Evolutionary conservation across 192 early-diverging fungal genomes (phyloP).

Genomic region (Linnemannia zychae): DNA sequence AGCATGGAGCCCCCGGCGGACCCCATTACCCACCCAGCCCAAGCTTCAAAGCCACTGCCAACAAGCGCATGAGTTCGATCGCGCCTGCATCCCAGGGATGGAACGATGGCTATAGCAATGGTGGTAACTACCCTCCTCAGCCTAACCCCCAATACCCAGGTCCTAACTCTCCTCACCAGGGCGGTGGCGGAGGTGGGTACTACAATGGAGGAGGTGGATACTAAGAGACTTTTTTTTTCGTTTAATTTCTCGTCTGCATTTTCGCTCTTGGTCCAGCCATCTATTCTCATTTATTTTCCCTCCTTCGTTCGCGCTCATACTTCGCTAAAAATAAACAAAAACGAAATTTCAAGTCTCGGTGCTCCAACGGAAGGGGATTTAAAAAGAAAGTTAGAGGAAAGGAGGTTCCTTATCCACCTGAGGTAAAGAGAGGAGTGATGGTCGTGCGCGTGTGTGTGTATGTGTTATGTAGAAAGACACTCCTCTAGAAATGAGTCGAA

Average conservation of each 20-base stretch:
- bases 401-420: no score
- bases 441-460: no score
- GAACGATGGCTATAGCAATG: slow-evolving; percentile 11
- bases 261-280: neutral
- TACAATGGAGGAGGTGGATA: slow-evolving; percentile 16
- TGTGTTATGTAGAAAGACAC: no score
- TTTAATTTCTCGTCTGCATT: neutral
- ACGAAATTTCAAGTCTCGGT: neutral
- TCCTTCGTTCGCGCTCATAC: neutral
- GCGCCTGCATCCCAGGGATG: slow-evolving; percentile 18
- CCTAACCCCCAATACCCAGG: slow-evolving; percentile 30
- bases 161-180: slow-evolving; percentile 22
- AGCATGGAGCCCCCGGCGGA: slow-evolving; percentile 33
- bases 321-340: neutral
- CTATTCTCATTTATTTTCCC: neutral
- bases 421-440: no score
- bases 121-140: slow-evolving; percentile 22
- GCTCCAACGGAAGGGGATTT: neutral
- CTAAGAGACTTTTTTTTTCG: slow-evolving; percentile 9
- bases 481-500: no score
- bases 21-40: slow-evolving; percentile 41
- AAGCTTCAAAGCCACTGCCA: slow-evolving; percentile 41
- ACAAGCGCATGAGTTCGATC: slow-evolving; percentile 55
- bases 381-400: neutral
- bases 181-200: slow-evolving; percentile 13